Evolutionary conservation across 805 yeast species (phyloP), one percentile per base, ranked within the genome.

Genomic region (Metschnikowia santaceciliae): DNA sequence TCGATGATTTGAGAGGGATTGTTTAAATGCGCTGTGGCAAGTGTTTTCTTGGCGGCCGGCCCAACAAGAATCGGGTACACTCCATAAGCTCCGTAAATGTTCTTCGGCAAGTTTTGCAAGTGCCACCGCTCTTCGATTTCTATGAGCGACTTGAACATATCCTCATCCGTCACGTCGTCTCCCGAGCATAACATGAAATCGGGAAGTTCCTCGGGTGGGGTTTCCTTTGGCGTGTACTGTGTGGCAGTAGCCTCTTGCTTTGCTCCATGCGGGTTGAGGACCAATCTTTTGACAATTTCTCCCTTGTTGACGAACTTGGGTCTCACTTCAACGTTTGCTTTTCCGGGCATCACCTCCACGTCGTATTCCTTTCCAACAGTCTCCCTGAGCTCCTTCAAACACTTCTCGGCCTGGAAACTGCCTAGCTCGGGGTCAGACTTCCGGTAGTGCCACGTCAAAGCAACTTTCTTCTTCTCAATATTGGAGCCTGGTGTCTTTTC

Each of bases 401-500:
- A 79, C 64, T 84, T 81, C 14, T 79, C 72, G 0, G 97, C 95
- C 69, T 90, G 96, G 71, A 80, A 92, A 41, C 77, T 82, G 32
- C 99, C 99, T 58, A 90, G 79, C 54, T 87, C 96, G 0, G 98
- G 98, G 61, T 91, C 99, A 1, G 96, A 82, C 48, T 95, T 79
- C 60, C 99, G 81, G 66, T 92, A 94, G 69, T 94, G 99, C 99
- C 99, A 94, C 1, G 98, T 92, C 48, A 94, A 70, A 1, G 99
- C 98, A 15, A 92, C 96, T 61, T 90, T 84, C 67, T 94, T 94
- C 61, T 78, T 78, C 69, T 94, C 99, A 46, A 88, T 84, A 56
- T 79, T 79, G 1, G 97, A 78, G 6, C 97, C 97, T 1, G 96
- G 97, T 0, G 99, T 94, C 55, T 84, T 83, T 42, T 86, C 92